Percentiles rank a stretch among this genome's conserved stretches.
Evolutionary conservation across 2,329 filamentous ascomycete species (phyloP).

Genomic region (Cryphonectria carpinicola): DNA sequence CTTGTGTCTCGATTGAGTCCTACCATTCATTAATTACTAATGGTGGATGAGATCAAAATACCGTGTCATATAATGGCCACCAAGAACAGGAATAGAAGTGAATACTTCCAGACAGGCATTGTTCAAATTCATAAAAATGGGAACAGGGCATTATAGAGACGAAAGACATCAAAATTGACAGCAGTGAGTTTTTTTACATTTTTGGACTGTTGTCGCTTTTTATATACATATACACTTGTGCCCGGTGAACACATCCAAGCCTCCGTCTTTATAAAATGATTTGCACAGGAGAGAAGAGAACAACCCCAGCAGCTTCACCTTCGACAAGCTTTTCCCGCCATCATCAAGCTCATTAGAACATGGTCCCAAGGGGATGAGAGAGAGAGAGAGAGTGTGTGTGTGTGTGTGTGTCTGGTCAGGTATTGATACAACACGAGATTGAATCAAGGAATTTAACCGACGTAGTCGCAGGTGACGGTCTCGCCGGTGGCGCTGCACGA

Average conservation of each 20-base stretch:
- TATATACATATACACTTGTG: background rate
- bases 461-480: conserved; percentile 46
- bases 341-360: conserved; percentile 9
- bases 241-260: conserved; percentile 15
- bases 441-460: conserved; percentile 13
- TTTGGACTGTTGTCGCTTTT: conserved; percentile 4
- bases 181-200: conserved; percentile 11
- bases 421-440: background rate
- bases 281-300: conserved; percentile 5
- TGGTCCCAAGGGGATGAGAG: background rate
- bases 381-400: too few species aligned
- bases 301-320: conserved; percentile 1
- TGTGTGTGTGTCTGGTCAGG: background rate
- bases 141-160: background rate
- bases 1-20: too few species aligned
- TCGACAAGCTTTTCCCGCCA: background rate
- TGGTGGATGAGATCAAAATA: too few species aligned
- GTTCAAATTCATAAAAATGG: background rate
- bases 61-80: too few species aligned
- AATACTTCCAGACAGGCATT: too few species aligned
- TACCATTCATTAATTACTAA: too few species aligned
- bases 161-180: background rate
- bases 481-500: conserved; percentile 29
- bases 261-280: conserved; percentile 2
- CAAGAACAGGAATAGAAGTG: too few species aligned